Evolutionary conservation across 78 protist species (phyloP), one percentile per base, ranked within the genome.

Genomic region (Dictyostelium brefeldianum): DNA sequence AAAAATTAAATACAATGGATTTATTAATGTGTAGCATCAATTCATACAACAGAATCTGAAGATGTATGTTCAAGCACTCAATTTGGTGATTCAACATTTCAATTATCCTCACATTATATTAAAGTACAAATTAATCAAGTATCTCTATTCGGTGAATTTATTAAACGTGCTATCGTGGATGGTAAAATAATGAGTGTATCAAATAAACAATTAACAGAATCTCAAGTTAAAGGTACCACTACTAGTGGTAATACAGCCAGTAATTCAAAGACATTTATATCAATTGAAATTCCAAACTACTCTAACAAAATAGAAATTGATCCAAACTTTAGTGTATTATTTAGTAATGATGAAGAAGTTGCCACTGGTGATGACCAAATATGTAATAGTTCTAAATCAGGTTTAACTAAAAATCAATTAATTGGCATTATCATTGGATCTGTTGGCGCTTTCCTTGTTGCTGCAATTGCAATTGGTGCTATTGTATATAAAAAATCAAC

Each of bases 271-370:
- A 62, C 70, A 8, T 62, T n/a, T 17, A 22, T 62, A 25, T 29
- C 70, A 5, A 62, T 62, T 62, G 70, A 62, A 62, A 62, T 62
- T 62, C 70, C 70, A 62, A 25, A 62, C 0, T 62, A 62, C 22
- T 11, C n/a, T 3, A 5, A 62, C 14, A 25, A 29, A 0, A 62
- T 62, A 10, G 70, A 62, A 62, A 25, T 62, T 14, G 70, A 62
- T 25, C 70, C 70, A 62, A 62, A 62, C 36, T 62, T 62, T 62
- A 25, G 41, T 25, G 70, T 62, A 62, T 17, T 62, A 62, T n/a
- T 62, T 22, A 3, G 5, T 36, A 36, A 2, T 15, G 12, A 53
- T 53, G 18, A 15, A 17, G 59, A 53, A 53, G 12, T 15, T 4
- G 12, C 59, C 7, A 51, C 56, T 17, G 12, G 25, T 53, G 3